phyloP scores from a whole-genome alignment of 75 land plant genomes.

The Pseudotsuga menziesii region DNA sequence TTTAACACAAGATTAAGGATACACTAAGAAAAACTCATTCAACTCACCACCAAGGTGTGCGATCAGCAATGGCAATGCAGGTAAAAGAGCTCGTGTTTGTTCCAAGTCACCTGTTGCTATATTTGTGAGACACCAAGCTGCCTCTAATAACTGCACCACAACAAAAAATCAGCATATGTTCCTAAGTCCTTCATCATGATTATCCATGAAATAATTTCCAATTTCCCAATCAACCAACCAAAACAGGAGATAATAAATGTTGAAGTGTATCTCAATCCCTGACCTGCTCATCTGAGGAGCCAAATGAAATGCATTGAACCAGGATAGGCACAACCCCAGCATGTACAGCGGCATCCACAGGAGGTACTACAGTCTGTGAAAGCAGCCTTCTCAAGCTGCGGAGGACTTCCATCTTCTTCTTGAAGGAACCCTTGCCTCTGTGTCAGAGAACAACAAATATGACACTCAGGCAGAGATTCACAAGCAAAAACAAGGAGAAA shows the following conservation, averaged over 20 bases:
- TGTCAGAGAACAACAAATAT: neutral
- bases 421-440: constrained; percentile 77
- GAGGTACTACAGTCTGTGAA: constrained; percentile 72
- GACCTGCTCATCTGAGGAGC: constrained; percentile 98
- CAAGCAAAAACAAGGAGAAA: neutral
- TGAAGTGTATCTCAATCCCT: neutral
- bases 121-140: constrained; percentile 97
- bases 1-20: neutral
- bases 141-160: constrained; percentile 74
- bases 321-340: constrained; percentile 84
- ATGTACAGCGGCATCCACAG: constrained; percentile 75
- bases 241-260: neutral
- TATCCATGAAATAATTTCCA: neutral
- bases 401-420: constrained; percentile 66
- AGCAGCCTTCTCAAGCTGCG: constrained; percentile 69
- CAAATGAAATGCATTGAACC: constrained; percentile 88
- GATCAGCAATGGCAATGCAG: constrained; percentile 88
- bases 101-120: constrained; percentile 90
- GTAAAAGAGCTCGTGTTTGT: constrained; percentile 77
- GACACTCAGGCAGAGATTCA: neutral
- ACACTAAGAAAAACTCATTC: neutral
- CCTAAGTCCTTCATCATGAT: neutral
- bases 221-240: neutral
- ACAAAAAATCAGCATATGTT: neutral
- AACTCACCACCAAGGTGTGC: constrained; percentile 92